Conservation (phyloP, 306 rosid species). For the Gillenia trifoliata region DNA sequence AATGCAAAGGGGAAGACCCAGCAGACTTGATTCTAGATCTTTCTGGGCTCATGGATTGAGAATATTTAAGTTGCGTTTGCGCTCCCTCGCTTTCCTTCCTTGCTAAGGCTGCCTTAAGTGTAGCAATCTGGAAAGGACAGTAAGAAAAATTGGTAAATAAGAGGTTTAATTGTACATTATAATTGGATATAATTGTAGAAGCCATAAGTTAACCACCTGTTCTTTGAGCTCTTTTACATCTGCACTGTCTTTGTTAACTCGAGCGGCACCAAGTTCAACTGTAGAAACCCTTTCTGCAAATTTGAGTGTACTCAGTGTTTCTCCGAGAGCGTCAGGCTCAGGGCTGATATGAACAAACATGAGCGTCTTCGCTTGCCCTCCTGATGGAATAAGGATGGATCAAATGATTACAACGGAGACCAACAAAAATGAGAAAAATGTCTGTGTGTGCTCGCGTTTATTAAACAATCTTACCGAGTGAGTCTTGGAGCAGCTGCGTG, state of each 20-base stretch:
- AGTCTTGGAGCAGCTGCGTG: constrained; percentile 92
- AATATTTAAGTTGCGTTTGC: constrained; percentile 21
- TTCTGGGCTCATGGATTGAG: constrained; percentile 41
- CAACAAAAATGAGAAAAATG: background rate
- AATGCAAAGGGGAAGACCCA: constrained; percentile 50
- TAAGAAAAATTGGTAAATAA: background rate
- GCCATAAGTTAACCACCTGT: constrained; percentile 44
- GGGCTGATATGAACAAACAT: constrained; percentile 97
- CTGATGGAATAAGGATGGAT: constrained; percentile 26
- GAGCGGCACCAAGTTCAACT: constrained; percentile 83
- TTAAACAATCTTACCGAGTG: constrained; percentile 59
- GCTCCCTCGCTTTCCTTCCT: constrained; percentile 65
- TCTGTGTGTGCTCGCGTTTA: background rate
- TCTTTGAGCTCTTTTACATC: constrained; percentile 87
- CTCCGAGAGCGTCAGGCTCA: constrained; percentile 75
- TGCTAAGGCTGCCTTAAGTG: constrained; percentile 70
- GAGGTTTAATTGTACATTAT: background rate
- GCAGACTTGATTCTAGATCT: constrained; percentile 39
- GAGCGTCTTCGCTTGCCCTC: constrained; percentile 93
- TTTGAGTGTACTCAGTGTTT: constrained; percentile 87
- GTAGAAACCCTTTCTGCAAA: constrained; percentile 92
- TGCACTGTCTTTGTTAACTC: constrained; percentile 56
- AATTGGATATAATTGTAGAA: background rate
- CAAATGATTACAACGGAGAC: constrained; percentile 5
- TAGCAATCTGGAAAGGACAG: constrained; percentile 46